Conservation (phyloP, 2,329 filamentous ascomycete species). For the Macrophomina pseudophaseolina region DNA sequence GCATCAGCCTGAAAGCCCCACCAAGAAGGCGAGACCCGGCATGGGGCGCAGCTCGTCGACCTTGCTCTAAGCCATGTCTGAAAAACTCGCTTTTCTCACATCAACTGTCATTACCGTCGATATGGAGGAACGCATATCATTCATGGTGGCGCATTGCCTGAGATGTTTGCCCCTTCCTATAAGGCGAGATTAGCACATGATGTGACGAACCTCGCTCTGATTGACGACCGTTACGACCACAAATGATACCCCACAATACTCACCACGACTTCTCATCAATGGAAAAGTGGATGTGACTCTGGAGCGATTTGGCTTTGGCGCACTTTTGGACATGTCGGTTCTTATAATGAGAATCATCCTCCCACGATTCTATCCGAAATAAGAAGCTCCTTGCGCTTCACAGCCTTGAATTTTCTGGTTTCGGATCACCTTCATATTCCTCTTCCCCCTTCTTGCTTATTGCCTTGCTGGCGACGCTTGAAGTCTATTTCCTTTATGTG, state of each 20-base stretch:
- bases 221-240: conserved; percentile 22
- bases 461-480: neutral
- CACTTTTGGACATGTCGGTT: conserved; percentile 11
- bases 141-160: neutral
- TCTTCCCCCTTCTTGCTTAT: neutral
- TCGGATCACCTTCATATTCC: neutral
- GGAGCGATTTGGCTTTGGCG: conserved; percentile 17
- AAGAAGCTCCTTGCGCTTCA: neutral
- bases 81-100: neutral
- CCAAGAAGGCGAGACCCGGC: conserved; percentile 11
- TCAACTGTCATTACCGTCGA: neutral
- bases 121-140: neutral
- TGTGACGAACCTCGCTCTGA: conserved; percentile 13
- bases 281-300: neutral
- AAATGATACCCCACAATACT: conserved; percentile 23
- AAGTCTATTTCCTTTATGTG: conserved; percentile 6
- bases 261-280: neutral
- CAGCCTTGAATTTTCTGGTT: neutral
- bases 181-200: conserved; percentile 8
- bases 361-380: neutral
- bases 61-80: conserved; percentile 9
- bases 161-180: conserved; percentile 1
- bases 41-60: conserved; percentile 15
- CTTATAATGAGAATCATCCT: neutral
- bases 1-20: conserved; percentile 24